phyloP scores from a whole-genome alignment of 306 rosid genomes.

The Quercus engelmannii region DNA sequence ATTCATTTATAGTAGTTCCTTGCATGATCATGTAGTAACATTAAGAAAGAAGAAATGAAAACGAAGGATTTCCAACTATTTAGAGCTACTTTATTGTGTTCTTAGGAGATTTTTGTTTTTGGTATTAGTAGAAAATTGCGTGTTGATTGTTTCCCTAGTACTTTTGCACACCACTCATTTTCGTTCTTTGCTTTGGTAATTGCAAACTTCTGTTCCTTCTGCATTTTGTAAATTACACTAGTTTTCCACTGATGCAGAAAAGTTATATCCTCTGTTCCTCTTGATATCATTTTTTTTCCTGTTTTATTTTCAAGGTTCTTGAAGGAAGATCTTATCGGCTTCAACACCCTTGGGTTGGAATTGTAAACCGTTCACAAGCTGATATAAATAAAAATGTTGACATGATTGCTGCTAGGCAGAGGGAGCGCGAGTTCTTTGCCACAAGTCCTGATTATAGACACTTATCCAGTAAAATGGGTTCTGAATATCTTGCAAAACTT shows the following conservation, averaged over 20 bases:
- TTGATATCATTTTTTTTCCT: not conserved
- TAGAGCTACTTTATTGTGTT: not conserved
- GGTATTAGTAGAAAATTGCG: not conserved
- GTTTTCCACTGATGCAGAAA: not conserved
- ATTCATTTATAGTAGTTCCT: not conserved
- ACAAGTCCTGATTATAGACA: conserved; percentile 38
- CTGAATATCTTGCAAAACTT: conserved; percentile 53
- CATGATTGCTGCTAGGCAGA: conserved; percentile 42
- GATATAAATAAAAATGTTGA: conserved; percentile 46
- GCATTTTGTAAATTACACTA: not conserved
- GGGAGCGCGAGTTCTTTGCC: conserved; percentile 45
- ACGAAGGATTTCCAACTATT: not conserved
- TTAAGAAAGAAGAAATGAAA: not conserved
- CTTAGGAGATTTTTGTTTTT: not conserved
- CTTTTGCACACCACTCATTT: not conserved
- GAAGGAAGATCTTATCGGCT: conserved; percentile 50
- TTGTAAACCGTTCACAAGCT: conserved; percentile 54
- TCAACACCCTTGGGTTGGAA: conserved; percentile 59
- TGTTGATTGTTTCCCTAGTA: not conserved
- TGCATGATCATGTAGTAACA: not conserved
- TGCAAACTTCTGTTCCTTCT: not conserved
- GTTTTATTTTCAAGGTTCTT: conserved; percentile 36
- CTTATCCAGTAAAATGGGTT: conserved; percentile 46
- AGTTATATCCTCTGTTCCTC: not conserved
- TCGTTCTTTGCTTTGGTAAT: not conserved